Conservation (phyloP, 1,284 basidiomycete genomes). For the Melampsora larici-populina region DNA sequence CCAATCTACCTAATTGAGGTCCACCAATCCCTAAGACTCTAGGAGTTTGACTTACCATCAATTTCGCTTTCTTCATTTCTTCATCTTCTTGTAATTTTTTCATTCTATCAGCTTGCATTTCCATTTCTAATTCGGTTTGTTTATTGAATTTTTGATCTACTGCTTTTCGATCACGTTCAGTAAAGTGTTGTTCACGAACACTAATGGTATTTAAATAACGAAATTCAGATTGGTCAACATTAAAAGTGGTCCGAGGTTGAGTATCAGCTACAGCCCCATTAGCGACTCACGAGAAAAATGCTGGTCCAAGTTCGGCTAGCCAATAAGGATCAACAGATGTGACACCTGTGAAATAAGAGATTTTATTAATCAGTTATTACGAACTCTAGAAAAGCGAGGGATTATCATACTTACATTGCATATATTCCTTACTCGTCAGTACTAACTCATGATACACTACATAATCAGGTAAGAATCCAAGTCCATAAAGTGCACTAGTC, state of each 20-base stretch:
- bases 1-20: slow-evolving; percentile 33
- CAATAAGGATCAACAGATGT: slow-evolving; percentile 92
- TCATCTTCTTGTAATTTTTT: slow-evolving; percentile 45
- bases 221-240: slow-evolving; percentile 43
- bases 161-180: slow-evolving; percentile 66
- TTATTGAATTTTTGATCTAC: slow-evolving; percentile 84
- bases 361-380: neutral
- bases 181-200: slow-evolving; percentile 67
- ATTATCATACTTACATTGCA: slow-evolving; percentile 63
- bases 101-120: slow-evolving; percentile 50
- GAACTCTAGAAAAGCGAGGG: neutral
- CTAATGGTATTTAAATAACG: neutral
- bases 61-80: slow-evolving; percentile 38
- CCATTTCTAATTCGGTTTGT: slow-evolving; percentile 73
- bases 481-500: slow-evolving; percentile 89
- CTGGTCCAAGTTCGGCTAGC: slow-evolving; percentile 61
- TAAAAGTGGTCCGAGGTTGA: slow-evolving; percentile 66
- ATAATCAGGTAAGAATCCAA: slow-evolving; percentile 71
- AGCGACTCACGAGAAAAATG: slow-evolving; percentile 57
- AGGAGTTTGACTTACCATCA: slow-evolving; percentile 39
- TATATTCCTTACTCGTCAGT: slow-evolving; percentile 40
- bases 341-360: slow-evolving; percentile 70
- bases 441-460: slow-evolving; percentile 31
- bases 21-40: slow-evolving; percentile 39
- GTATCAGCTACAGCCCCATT: no score